Percentiles rank a stretch among this genome's conserved stretches.
Evolutionary conservation across 768 basidiomycete genomes (phyloP).

Genomic region (Mrakia frigida): DNA sequence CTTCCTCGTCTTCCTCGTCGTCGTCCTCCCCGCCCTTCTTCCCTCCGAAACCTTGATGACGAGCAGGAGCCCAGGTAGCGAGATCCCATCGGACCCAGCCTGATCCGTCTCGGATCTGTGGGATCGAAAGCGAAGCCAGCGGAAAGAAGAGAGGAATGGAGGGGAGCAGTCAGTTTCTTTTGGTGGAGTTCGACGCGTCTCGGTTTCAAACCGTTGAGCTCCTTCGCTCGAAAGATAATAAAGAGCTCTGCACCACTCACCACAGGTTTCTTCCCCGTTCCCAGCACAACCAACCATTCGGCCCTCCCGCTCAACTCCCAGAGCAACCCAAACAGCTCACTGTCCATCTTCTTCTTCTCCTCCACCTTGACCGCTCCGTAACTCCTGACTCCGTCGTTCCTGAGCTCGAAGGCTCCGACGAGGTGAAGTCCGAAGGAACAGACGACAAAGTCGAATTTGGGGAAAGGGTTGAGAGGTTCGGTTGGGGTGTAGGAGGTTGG

Average conservation of each 20-base stretch:
- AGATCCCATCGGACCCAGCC: constrained; percentile 43
- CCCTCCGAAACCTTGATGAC: constrained; percentile 32
- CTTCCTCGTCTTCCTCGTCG: constrained; percentile 34
- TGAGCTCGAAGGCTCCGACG: constrained; percentile 45
- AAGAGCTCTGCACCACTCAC: constrained; percentile 44
- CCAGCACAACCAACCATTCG: constrained; percentile 62
- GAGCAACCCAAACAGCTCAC: constrained; percentile 60
- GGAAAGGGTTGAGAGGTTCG: constrained; percentile 23
- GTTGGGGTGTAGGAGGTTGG: constrained; percentile 32
- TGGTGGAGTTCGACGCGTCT: too few species aligned
- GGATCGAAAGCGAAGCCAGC: too few species aligned
- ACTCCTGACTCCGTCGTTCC: constrained; percentile 1
- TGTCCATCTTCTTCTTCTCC: constrained; percentile 37
- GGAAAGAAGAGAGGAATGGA: not conserved
- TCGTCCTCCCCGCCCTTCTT: constrained; percentile 34
- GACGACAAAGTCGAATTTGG: constrained; percentile 57
- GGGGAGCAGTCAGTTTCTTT: not conserved
- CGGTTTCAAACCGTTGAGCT: too few species aligned
- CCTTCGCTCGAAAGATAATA: not conserved
- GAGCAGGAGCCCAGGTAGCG: constrained; percentile 38
- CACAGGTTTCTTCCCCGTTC: constrained; percentile 72
- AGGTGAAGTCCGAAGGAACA: constrained; percentile 74
- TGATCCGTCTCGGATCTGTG: constrained; percentile 42
- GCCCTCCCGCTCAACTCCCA: constrained; percentile 60
- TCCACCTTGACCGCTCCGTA: constrained; percentile 23